A percentile compares a stretch with the other conserved stretches of the same genome.
Evolutionary conservation across 257 asterid species (phyloP).

Genomic region (Ocimum tenuiflorum): DNA sequence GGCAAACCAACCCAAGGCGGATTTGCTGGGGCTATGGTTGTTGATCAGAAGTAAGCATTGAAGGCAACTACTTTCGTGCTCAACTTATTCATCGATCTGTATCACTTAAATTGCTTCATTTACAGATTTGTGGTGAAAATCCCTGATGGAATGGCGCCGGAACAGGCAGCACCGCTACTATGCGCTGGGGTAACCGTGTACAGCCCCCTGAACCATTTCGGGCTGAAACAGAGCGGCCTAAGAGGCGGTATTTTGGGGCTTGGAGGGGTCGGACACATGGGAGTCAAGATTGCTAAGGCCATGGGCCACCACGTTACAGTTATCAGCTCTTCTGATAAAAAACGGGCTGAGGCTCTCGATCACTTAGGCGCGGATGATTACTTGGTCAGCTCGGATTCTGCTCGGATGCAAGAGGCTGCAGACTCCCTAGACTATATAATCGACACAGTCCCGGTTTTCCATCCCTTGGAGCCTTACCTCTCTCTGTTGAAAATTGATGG

Average conservation of each 20-base stretch:
- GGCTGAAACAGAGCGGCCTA: slow-evolving; percentile 54
- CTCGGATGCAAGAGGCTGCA: slow-evolving; percentile 44
- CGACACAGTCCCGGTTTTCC: slow-evolving; percentile 74
- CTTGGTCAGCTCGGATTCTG: slow-evolving; percentile 61
- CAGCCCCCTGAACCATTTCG: slow-evolving; percentile 84
- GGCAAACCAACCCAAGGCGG: slow-evolving; percentile 93
- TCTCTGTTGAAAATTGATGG: slow-evolving; percentile 77
- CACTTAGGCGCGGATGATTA: slow-evolving; percentile 89
- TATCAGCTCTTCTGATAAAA: slow-evolving; percentile 76
- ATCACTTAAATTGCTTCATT: not conserved
- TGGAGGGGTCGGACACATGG: slow-evolving; percentile 99
- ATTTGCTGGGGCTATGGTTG: slow-evolving; percentile 71
- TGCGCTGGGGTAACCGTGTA: slow-evolving; percentile 90
- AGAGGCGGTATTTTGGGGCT: slow-evolving; percentile 81
- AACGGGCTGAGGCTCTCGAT: slow-evolving; percentile 65
- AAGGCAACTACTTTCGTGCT: not conserved
- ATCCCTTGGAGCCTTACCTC: slow-evolving; percentile 80
- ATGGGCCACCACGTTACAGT: slow-evolving; percentile 87
- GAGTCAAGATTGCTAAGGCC: slow-evolving; percentile 87
- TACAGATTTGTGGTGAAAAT: slow-evolving; percentile 79
- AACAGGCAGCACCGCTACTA: slow-evolving; percentile 86
- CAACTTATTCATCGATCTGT: not conserved
- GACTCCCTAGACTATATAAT: slow-evolving; percentile 84
- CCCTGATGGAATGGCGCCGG: slow-evolving; percentile 80
- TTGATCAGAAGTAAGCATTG: slow-evolving; percentile 62